phyloP scores from a whole-genome alignment of 202 grass and related monocot genomes.

The Hordeum pubiflorum region DNA sequence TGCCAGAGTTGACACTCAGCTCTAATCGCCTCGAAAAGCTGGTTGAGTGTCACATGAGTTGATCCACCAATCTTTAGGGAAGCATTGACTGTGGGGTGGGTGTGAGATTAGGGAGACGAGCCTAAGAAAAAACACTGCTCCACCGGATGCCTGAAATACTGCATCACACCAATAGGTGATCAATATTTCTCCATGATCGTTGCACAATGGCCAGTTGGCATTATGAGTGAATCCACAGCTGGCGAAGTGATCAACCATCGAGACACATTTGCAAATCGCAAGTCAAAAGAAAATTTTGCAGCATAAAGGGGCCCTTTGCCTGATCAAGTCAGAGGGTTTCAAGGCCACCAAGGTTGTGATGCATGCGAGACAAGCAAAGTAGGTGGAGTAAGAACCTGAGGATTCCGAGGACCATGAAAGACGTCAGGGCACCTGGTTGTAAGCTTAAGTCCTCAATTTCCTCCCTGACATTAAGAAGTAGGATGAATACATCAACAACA shows the following conservation, averaged over 20 bases:
- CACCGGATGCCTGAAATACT: not conserved
- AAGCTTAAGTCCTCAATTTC: no score
- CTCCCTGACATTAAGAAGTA: no score
- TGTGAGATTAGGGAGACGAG: not conserved
- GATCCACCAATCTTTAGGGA: not conserved
- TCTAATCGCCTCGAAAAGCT: not conserved
- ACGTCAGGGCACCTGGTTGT: no score
- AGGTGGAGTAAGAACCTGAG: not conserved
- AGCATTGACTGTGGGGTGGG: no score
- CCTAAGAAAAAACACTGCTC: not conserved
- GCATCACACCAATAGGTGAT: not conserved
- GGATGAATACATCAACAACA: no score
- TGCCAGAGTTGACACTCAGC: not conserved
- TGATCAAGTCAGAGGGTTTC: not conserved
- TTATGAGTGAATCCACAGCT: not conserved
- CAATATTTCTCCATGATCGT: not conserved
- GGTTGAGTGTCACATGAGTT: not conserved
- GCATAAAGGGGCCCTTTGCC: not conserved
- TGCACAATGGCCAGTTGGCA: not conserved
- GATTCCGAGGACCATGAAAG: not conserved
- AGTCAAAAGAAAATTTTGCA: not conserved
- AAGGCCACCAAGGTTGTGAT: not conserved
- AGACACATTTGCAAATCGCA: not conserved
- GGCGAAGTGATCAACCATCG: not conserved
- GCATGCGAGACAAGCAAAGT: not conserved